phyloP scores from a whole-genome alignment of 345 rosid genomes.

The Barbarea vulgaris region DNA sequence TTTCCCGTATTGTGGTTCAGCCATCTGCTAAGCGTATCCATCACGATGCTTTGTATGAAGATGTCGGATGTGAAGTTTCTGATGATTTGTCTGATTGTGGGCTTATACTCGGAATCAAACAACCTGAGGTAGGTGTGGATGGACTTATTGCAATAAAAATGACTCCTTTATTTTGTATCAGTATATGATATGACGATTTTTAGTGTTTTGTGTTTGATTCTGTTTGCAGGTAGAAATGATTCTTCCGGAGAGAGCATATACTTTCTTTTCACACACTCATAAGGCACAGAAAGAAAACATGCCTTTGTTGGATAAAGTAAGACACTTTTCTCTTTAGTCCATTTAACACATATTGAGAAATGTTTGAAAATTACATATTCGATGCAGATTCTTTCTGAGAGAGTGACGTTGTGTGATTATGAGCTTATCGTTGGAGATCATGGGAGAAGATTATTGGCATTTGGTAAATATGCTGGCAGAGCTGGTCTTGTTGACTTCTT shows the following conservation, averaged over 20 bases:
- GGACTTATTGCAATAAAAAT: not conserved
- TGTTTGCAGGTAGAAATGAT: constrained; percentile 68
- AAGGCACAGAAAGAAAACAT: constrained; percentile 88
- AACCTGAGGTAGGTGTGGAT: constrained; percentile 75
- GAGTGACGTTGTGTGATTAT: constrained; percentile 79
- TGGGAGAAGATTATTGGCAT: constrained; percentile 77
- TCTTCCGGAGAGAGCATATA: constrained; percentile 81
- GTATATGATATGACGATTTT: not conserved
- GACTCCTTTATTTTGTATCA: not conserved
- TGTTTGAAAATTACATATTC: constrained; percentile 7
- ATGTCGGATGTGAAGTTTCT: constrained; percentile 80
- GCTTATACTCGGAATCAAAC: constrained; percentile 79
- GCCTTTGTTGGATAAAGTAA: constrained; percentile 83
- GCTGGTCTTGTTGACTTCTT: constrained; percentile 89
- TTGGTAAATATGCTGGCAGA: constrained; percentile 92
- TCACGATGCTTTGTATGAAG: constrained; percentile 80
- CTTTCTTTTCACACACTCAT: constrained; percentile 92
- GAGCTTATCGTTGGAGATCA: constrained; percentile 80
- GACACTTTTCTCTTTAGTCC: not conserved
- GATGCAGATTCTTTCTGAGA: constrained; percentile 65
- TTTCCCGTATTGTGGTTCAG: constrained; percentile 78
- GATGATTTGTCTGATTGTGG: constrained; percentile 91
- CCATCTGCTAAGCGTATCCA: constrained; percentile 92
- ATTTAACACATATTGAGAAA: not conserved
- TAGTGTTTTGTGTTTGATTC: not conserved